A percentile compares a stretch with the other conserved stretches of the same genome.
phyloP scores from a whole-genome alignment of 768 basidiomycete genomes.

The Leccinum obscurum region DNA sequence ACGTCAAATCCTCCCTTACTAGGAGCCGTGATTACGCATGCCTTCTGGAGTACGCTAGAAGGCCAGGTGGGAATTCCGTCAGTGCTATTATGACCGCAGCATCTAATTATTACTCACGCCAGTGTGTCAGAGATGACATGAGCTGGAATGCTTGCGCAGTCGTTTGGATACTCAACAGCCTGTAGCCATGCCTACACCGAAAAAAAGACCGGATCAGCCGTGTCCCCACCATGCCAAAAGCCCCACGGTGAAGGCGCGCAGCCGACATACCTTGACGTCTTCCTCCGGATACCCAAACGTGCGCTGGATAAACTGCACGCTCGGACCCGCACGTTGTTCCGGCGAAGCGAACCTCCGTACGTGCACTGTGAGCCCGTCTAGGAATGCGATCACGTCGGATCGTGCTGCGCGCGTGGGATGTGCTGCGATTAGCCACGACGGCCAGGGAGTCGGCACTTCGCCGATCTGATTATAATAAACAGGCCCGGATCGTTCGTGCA shows the following conservation, averaged over 20 bases:
- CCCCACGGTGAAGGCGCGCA: not conserved
- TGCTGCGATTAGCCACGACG: slow-evolving; percentile 93
- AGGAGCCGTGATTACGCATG: slow-evolving; percentile 62
- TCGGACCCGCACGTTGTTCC: slow-evolving; percentile 53
- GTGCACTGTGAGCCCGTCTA: slow-evolving; percentile 59
- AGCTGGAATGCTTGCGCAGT: slow-evolving; percentile 63
- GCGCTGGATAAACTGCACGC: slow-evolving; percentile 73
- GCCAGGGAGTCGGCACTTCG: slow-evolving; percentile 91
- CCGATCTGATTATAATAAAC: slow-evolving; percentile 55
- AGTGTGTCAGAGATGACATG: slow-evolving; percentile 70
- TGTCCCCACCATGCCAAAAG: not conserved
- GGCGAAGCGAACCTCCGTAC: slow-evolving; percentile 66
- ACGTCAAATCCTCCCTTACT: slow-evolving; percentile 53
- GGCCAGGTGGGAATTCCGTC: slow-evolving; percentile 3
- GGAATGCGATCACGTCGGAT: slow-evolving; percentile 54
- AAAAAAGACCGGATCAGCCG: not conserved
- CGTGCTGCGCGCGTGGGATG: slow-evolving; percentile 64
- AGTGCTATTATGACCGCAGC: not conserved
- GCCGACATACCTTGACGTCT: slow-evolving; percentile 65
- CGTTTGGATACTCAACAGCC: slow-evolving; percentile 72
- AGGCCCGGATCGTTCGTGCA: not conserved
- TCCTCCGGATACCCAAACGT: slow-evolving; percentile 80
- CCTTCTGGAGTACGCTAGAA: slow-evolving; percentile 69
- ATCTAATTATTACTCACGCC: slow-evolving; percentile 43
- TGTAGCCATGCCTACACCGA: slow-evolving; percentile 70